Conservation (phyloP, 176 grass and related monocot genomes). For the Ensete ventricosum region DNA sequence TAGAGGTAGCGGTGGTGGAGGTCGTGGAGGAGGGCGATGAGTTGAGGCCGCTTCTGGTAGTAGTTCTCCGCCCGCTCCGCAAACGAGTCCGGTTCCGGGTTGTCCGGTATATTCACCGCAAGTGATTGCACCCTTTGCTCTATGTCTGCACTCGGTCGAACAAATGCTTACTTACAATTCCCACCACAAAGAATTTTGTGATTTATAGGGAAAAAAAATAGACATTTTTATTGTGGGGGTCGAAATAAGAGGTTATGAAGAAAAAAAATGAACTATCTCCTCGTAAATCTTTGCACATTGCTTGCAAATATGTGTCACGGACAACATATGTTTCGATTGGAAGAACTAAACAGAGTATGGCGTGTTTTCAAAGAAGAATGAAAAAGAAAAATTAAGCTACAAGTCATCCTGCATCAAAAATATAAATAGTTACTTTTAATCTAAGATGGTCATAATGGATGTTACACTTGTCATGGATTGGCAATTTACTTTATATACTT, state of each 20-base stretch:
- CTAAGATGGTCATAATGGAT: no score
- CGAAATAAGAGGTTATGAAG: no score
- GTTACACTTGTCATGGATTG: neutral
- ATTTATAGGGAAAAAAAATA: neutral
- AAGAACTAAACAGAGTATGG: no score
- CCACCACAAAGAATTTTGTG: neutral
- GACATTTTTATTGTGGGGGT: neutral
- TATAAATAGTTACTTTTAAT: no score
- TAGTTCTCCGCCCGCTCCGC: conserved; percentile 70
- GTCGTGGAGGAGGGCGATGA: conserved; percentile 74
- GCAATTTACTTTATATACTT: neutral
- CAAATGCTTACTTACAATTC: neutral
- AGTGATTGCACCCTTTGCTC: conserved; percentile 66
- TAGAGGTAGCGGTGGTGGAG: conserved; percentile 90
- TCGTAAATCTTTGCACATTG: no score
- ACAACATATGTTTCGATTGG: no score
- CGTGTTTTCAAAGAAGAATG: no score
- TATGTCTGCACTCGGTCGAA: conserved; percentile 39
- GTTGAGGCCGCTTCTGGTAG: conserved; percentile 74
- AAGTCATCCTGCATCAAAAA: no score
- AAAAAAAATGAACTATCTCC: no score
- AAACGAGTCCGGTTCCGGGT: conserved; percentile 59
- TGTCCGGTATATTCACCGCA: conserved; percentile 35
- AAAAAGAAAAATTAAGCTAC: no score
- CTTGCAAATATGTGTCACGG: no score